Evolutionary conservation across 2,329 filamentous ascomycete genomes (phyloP).

Genomic region (Alternaria gaisen): DNA sequence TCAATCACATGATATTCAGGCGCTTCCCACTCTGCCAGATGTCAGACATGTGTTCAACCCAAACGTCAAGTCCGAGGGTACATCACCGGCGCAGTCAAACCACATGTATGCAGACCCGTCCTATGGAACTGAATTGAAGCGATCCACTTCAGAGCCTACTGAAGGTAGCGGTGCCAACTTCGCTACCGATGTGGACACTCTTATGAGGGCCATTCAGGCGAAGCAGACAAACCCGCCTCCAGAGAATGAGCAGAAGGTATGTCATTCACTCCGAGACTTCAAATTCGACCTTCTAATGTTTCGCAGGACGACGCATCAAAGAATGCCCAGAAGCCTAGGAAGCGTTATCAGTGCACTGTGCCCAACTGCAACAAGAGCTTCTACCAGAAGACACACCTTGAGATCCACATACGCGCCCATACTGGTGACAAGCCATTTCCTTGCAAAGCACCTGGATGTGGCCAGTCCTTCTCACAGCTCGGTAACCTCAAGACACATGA

Average conservation of each 20-base stretch:
- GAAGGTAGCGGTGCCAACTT: conserved; percentile 66
- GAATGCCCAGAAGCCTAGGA: conserved; percentile 59
- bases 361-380: conserved; percentile 83
- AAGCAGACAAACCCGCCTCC: conserved; percentile 60
- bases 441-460: conserved; percentile 77
- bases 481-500: conserved; percentile 95
- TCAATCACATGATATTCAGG: conserved; percentile 30
- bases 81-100: conserved; percentile 54
- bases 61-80: conserved; percentile 55
- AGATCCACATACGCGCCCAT: conserved; percentile 88
- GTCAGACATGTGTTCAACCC: conserved; percentile 43
- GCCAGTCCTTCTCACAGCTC: conserved; percentile 83
- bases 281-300: conserved; percentile 5
- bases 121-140: conserved; percentile 52
- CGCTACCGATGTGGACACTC: conserved; percentile 81
- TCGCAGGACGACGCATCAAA: conserved; percentile 38
- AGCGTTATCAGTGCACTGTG: conserved; percentile 76
- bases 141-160: conserved; percentile 55
- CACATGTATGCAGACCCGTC: conserved; percentile 50
- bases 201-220: conserved; percentile 88
- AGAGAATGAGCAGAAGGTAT: conserved; percentile 44
- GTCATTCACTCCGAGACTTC: conserved; percentile 4
- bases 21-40: conserved; percentile 41
- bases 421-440: conserved; percentile 87
- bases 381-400: conserved; percentile 89